Base-by-base conservation (phyloP, 768 basidiomycete genomes). In the Leccinum variicolor region DNA sequence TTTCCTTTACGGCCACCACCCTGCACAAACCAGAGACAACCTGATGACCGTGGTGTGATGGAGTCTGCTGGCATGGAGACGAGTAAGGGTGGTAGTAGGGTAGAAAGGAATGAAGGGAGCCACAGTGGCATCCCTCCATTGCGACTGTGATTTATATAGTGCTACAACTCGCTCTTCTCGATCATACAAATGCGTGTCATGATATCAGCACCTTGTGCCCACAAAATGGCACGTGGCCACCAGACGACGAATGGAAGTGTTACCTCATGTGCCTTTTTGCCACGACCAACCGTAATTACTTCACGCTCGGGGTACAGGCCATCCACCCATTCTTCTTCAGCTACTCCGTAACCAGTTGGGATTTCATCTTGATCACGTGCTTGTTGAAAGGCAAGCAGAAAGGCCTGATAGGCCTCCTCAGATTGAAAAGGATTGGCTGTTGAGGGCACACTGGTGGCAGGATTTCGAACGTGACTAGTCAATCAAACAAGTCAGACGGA, bases 191-290 rank as follows among this genome's bases (percentile, higher is more conserved):
- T 43, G 1, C 9, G 15, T 4, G 28, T 60, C 58, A 62, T 60
- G 1, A 60, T 2, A 5, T 62, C 58, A 31, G 55, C 53, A 17
- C 55, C 58, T 46, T 62, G 49, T 7, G 10, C 53, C 62, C 58
- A 62, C 25, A 52, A 21, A 2, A 62, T 53, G 23, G 15, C 19
- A 0, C 21, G 14, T 9, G 29, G 14, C 58, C 61, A 62, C 61
- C 61, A 62, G 0, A 59, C 11, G 1, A 6, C 26, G 11, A 62
- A 54, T 0, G 58, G 58, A 0, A 62, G n/a, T 2, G 25, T 15
- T 7, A 60, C 36, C 2, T 13, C 15, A 34, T 59, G 53, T 5
- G 43, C 48, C 21, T 15, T 13, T 13, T 39, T 45, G 3, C 41
- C 17, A 17, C n/a, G 21, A 31, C 58, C 55, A 52, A 62, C 9